Base-by-base conservation (phyloP, 192 early-diverging fungal species). In the Linderina pennispora region DNA sequence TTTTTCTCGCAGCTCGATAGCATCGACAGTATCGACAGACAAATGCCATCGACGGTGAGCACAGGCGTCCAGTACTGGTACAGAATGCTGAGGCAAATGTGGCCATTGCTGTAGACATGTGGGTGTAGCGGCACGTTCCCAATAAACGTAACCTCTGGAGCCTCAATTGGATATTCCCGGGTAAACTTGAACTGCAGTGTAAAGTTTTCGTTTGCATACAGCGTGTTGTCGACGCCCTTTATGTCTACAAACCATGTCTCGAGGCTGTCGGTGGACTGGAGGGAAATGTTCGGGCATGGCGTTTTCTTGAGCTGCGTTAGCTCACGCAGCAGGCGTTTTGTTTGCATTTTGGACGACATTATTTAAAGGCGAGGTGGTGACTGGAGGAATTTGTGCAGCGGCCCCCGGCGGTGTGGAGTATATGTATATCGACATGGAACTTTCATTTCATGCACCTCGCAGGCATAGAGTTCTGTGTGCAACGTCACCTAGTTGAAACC, bases 1-100 rank as follows among this genome's bases (percentile, higher is more conserved):
- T 92, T 90, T 45, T 83, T 79, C 11, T 76, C 80, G 51, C 87
- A 91, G 49, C 85, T 83, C 9, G 88, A 91, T 33, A 97, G 62
- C 94, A 97, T 96, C 38, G 91, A 94, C 36, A 85, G 79, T 19
- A 97, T 80, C 0, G 87, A 90, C 44, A 97, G 74, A 50, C 92
- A 97, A 10, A 97, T 84, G 2, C 85, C 81, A 21, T 81, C 78
- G 18, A 94, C 87, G 4, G 93, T 96, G 50, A 95, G 76, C 0
- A 92, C 94, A 0, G 94, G 94, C 16, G 80, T 83, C 94, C 94
- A 97, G 24, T 93, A 80, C 53, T 84, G 84, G 61, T 96, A 96
- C 31, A 97, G 78, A 43, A 97, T 94, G 50, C 91, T 94, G 23
- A 97, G 62, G 55, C 94, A 97, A 39, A 97, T 97, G 48, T 97